A percentile compares a stretch with the other conserved stretches of the same genome.
Conservation (phyloP, 140 eudicot genomes). For the Senecio squalidus region DNA sequence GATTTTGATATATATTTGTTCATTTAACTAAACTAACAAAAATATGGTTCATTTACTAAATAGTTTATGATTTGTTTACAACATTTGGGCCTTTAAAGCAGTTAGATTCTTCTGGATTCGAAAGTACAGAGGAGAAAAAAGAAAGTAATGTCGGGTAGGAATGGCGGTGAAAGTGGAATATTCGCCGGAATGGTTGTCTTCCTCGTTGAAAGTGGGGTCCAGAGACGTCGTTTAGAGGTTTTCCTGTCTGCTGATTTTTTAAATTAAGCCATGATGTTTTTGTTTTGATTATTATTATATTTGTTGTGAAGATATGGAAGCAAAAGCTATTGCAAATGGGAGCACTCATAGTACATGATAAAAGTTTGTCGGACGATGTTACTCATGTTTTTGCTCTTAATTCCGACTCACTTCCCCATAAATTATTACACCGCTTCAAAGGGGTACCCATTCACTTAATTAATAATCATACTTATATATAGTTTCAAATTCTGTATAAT, state of each 20-base stretch:
- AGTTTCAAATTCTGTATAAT: no score
- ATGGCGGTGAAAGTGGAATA: constrained; percentile 72
- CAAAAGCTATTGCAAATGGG: constrained; percentile 86
- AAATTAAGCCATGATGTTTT: neutral
- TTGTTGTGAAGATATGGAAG: constrained; percentile 73
- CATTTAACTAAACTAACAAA: no score
- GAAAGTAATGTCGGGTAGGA: constrained; percentile 56
- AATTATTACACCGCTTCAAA: constrained; percentile 38
- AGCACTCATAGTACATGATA: constrained; percentile 52
- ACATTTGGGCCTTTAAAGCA: no score
- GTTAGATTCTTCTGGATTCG: no score
- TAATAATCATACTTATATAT: neutral
- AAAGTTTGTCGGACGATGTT: constrained; percentile 33
- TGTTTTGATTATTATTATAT: neutral
- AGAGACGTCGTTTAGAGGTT: constrained; percentile 75
- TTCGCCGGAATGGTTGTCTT: constrained; percentile 76
- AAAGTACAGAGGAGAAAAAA: neutral
- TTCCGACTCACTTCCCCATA: constrained; percentile 35
- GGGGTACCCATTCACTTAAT: constrained; percentile 29
- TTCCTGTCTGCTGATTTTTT: neutral
- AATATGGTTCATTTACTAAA: no score
- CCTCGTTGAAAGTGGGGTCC: constrained; percentile 58
- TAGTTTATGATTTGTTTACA: no score
- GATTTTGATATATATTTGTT: no score
- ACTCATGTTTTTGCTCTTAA: constrained; percentile 73